phyloP scores from a whole-genome alignment of 768 basidiomycete genomes.

The Rhodotorula paludigena region DNA sequence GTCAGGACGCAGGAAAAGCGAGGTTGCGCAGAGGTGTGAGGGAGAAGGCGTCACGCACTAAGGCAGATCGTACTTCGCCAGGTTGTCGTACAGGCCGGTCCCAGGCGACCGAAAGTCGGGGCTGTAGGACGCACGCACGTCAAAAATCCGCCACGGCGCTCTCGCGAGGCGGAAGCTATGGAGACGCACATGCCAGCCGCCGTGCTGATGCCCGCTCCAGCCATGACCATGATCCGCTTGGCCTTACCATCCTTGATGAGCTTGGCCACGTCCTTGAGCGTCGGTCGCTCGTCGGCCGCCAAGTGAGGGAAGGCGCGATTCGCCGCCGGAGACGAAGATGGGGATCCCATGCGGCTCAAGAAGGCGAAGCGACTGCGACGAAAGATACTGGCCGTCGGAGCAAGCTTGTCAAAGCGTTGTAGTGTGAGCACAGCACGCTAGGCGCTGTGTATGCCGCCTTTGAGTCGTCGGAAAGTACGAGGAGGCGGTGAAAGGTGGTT shows the following conservation, averaged over 20 bases:
- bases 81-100: conserved; percentile 59
- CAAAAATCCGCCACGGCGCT: too few species aligned
- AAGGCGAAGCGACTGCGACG: not conserved
- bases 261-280: conserved; percentile 37
- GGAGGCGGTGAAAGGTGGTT: too few species aligned
- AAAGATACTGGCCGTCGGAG: too few species aligned
- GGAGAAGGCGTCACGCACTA: not conserved
- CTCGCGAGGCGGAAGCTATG: not conserved
- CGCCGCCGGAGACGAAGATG: too few species aligned
- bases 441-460: too few species aligned
- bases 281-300: not conserved
- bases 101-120: conserved; percentile 84
- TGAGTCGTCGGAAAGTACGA: too few species aligned
- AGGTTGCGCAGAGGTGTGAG: too few species aligned
- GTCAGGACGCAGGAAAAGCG: fast-evolving
- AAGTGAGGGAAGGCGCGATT: conserved; percentile 23
- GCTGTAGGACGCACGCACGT: not conserved
- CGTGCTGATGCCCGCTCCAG: conserved; percentile 63
- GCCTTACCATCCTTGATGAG: conserved; percentile 37
- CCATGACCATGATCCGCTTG: conserved; percentile 35
- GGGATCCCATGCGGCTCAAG: not conserved
- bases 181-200: conserved; percentile 55
- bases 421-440: too few species aligned
- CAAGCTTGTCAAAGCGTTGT: too few species aligned
- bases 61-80: conserved; percentile 40